A percentile compares a stretch with the other conserved stretches of the same genome.
These are phyloP conservation scores for Cocos nucifera DNA, from an alignment of 176 grass and related monocot species.

Conservation along the genomic window DNA sequence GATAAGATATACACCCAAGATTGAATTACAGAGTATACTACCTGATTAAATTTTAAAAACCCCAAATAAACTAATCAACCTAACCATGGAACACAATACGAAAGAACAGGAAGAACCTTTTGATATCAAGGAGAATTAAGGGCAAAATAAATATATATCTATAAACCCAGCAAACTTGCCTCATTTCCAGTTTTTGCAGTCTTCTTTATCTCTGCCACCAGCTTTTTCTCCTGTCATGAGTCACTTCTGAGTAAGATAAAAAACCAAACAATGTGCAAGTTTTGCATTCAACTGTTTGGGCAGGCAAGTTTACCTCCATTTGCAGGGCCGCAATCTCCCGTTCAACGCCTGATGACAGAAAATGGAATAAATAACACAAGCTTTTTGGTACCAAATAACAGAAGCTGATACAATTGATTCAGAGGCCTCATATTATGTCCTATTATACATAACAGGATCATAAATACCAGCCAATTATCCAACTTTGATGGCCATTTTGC, in stretches of 20 bases:
- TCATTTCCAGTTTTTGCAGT: constrained; percentile 98
- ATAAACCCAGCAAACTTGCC: constrained; percentile 24
- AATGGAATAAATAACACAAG: neutral
- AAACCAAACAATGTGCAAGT: constrained; percentile 13
- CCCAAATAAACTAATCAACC: too few species aligned
- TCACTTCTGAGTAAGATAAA: constrained; percentile 10
- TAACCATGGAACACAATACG: neutral
- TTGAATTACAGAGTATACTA: too few species aligned
- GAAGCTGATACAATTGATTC: too few species aligned
- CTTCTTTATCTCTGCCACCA: constrained; percentile 96
- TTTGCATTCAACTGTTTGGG: constrained; percentile 3
- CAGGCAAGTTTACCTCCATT: constrained; percentile 46
- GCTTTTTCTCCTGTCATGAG: constrained; percentile 82
- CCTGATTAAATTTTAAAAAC: too few species aligned
- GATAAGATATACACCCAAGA: too few species aligned
- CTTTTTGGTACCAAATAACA: too few species aligned
- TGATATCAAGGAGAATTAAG: too few species aligned
- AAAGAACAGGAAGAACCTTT: constrained; percentile 3
- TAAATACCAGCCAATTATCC: too few species aligned
- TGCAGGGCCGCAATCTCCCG: constrained; percentile 89
- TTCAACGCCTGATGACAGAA: constrained; percentile 57
- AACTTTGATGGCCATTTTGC: too few species aligned
- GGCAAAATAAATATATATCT: neutral
- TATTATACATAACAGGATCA: too few species aligned
- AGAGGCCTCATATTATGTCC: too few species aligned